Percentiles rank a stretch among this genome's conserved stretches.
Conservation (phyloP, 2,329 filamentous ascomycete species). For the Aspergillus bombycis region DNA sequence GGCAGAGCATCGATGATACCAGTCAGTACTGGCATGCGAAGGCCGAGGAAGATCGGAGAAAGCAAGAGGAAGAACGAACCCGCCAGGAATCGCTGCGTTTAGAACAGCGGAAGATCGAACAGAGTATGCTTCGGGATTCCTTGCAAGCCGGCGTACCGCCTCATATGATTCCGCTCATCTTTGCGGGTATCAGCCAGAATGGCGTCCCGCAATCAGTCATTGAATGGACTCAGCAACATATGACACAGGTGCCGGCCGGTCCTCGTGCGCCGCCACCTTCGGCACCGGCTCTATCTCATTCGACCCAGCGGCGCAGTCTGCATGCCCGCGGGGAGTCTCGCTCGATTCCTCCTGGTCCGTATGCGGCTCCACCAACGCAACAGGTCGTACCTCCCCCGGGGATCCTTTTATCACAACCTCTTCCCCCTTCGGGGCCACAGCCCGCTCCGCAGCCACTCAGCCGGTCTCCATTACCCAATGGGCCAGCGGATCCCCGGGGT, state of each 20-base stretch:
- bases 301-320: conserved; percentile 25
- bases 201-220: conserved; percentile 62
- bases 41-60: conserved; percentile 66
- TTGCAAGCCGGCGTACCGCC: conserved; percentile 72
- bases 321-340: conserved; percentile 25
- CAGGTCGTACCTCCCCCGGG: conserved; percentile 20
- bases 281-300: conserved; percentile 23
- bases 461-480: conserved; percentile 21
- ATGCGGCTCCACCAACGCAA: conserved; percentile 27
- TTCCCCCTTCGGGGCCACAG: conserved; percentile 20
- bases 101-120: conserved; percentile 73
- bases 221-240: conserved; percentile 71
- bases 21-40: conserved; percentile 74
- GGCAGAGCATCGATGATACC: conserved; percentile 69
- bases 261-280: conserved; percentile 26
- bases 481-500: conserved; percentile 20
- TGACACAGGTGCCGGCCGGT: conserved; percentile 45
- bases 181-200: conserved; percentile 71
- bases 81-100: conserved; percentile 66
- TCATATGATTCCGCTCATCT: conserved; percentile 73
- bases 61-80: conserved; percentile 72
- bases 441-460: conserved; percentile 18
- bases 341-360: conserved; percentile 38
- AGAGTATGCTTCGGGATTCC: conserved; percentile 71
- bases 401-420: conserved; percentile 29